These are phyloP conservation scores for Pulveroboletus sp. DNA, from an alignment of 768 basidiomycete species.

Conservation along the genomic window DNA sequence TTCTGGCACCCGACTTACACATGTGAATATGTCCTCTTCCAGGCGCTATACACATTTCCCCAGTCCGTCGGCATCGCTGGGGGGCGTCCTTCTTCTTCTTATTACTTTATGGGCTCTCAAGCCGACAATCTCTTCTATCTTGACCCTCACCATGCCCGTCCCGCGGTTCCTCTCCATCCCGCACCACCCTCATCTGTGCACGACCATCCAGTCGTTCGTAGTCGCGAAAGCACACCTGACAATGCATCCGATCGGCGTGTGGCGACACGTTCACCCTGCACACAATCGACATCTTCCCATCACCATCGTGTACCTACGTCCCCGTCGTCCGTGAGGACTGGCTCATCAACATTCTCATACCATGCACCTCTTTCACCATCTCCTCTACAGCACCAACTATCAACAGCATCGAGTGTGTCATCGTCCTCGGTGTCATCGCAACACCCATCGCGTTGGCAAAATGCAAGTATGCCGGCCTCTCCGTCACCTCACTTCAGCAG, in stretches of 20 bases:
- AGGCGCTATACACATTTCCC: slow-evolving; percentile 88
- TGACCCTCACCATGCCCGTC: slow-evolving; percentile 74
- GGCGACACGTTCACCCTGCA: slow-evolving; percentile 23
- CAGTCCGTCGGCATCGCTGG: slow-evolving; percentile 97
- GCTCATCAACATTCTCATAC: slow-evolving; percentile 48
- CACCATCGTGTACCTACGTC: slow-evolving; percentile 42
- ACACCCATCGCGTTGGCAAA: slow-evolving; percentile 28
- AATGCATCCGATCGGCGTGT: slow-evolving; percentile 25
- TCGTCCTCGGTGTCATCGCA: slow-evolving; percentile 32
- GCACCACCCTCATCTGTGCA: slow-evolving; percentile 31
- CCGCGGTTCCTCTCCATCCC: slow-evolving; percentile 66
- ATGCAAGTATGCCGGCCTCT: slow-evolving; percentile 18
- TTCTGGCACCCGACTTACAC: background rate
- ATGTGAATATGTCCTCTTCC: background rate
- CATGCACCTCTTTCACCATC: slow-evolving; percentile 59
- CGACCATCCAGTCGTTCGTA: slow-evolving; percentile 20
- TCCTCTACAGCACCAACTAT: slow-evolving; percentile 62
- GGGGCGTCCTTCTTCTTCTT: slow-evolving; percentile 93
- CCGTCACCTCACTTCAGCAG: slow-evolving; percentile 19
- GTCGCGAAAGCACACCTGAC: slow-evolving; percentile 31
- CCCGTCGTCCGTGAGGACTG: slow-evolving; percentile 48
- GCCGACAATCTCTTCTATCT: slow-evolving; percentile 82
- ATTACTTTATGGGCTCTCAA: slow-evolving; percentile 95
- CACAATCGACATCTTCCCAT: slow-evolving; percentile 17
- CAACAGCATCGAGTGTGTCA: slow-evolving; percentile 34